Evolutionary conservation across 192 early-diverging fungal species (phyloP).

Genomic region (Gryganskiella cystojenkinii): DNA sequence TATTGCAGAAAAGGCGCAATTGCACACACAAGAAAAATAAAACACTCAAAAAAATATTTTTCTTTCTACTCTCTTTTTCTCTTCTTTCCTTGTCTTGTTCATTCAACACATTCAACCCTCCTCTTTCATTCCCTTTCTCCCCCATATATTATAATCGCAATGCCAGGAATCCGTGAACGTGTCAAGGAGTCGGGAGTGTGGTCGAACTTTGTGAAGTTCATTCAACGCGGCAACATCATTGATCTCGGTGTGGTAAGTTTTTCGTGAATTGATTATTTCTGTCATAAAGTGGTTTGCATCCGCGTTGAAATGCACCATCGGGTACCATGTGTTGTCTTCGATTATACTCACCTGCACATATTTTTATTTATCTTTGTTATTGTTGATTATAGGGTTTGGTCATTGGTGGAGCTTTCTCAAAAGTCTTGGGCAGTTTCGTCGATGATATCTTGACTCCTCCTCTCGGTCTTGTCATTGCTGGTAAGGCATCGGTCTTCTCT

Average conservation of each 20-base stretch:
- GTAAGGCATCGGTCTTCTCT: conserved; percentile 32
- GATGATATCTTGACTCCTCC: conserved; percentile 57
- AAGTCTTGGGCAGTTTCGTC: conserved; percentile 46
- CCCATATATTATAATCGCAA: not conserved
- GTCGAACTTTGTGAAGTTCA: conserved; percentile 34
- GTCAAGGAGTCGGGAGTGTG: conserved; percentile 34
- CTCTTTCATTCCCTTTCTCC: not conserved
- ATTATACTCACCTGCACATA: too few relatives aligned
- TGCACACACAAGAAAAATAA: too few relatives aligned
- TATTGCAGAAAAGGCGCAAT: not conserved
- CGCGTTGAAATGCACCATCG: too few relatives aligned
- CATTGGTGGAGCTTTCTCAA: conserved; percentile 54
- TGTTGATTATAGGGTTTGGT: conserved; percentile 47
- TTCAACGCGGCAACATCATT: conserved; percentile 42
- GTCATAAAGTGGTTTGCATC: not conserved
- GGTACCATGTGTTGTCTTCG: too few relatives aligned
- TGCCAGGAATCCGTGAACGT: conserved; percentile 27
- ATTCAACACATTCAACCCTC: too few relatives aligned
- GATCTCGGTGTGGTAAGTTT: conserved; percentile 51
- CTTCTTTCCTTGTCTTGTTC: too few relatives aligned
- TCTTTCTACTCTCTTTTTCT: not conserved
- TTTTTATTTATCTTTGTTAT: not conserved
- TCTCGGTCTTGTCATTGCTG: conserved; percentile 53
- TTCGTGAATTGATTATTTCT: not conserved
- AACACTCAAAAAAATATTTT: not conserved